Evolutionary conservation across 768 basidiomycete species (phyloP), one percentile per base, ranked within the genome.

Genomic region (Mycena metata): DNA sequence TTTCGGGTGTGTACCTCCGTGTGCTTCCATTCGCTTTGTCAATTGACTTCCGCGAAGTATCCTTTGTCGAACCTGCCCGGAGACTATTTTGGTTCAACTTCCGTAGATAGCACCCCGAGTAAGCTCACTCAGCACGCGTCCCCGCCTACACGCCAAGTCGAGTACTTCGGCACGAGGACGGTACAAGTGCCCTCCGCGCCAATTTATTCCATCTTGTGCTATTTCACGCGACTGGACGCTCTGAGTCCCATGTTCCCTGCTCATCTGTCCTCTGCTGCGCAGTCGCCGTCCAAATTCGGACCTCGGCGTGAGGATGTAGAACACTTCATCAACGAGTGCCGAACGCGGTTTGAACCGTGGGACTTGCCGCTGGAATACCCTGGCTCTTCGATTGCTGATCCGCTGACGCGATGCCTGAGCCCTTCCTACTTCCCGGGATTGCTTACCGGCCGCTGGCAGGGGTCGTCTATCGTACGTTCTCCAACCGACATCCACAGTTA

Each of bases 391-490:
- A 49, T 23, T 8, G 55, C 43, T 23, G 52, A 57, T 39, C 30
- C 54, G 15, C 41, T 46, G 21, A 61, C 62, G 33, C 58, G 61
- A 16, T 41, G 36, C 67, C 47, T 67, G 23, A 47, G 21, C 17
- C 54, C 36, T 16, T 17, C 77, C 21, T 87, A 89, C 70, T 76
- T 77, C 57, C 78, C 83, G 24, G 86, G 83, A 13, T 77, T 79
- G 1, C 77, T 88, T 30, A 80, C 81, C 4, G 88, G 87, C 21
- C 77, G 74, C 42, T 89, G 86, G 86, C 80, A 82, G 60, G 87
- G 86, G 3, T 83, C 86, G 11, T 81, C 78, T 45, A 80, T 87
- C 15, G 87, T 88, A 69, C 61, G 83, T 69, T 23, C 33, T 24
- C 66, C 43, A 12, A 12, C 55, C 51, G 5, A 19, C 54, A 19